Evolutionary conservation across 2,329 filamentous ascomycete species (phyloP).

Genomic region (Arachnomyces sp.): DNA sequence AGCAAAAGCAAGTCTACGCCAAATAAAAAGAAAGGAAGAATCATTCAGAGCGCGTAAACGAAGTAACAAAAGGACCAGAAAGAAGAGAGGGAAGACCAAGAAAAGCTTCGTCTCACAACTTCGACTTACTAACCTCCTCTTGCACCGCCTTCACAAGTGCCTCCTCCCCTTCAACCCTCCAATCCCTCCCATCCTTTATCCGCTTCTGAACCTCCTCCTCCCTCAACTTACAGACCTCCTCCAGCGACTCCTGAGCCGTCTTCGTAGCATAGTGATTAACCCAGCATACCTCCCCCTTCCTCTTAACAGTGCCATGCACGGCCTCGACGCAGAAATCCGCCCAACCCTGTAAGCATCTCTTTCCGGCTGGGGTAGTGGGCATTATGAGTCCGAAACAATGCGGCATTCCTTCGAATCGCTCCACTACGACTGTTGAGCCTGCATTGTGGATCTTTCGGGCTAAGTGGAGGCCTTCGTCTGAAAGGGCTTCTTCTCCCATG

Average conservation of each 20-base stretch:
- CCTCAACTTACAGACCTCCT: constrained; percentile 23
- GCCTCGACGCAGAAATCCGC: constrained; percentile 44
- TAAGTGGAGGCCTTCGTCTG: constrained; percentile 34
- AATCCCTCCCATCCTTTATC: constrained; percentile 22
- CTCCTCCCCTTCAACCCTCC: constrained; percentile 28
- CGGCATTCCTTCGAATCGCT: constrained; percentile 40
- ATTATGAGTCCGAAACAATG: constrained; percentile 52
- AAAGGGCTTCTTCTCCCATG: constrained; percentile 34
- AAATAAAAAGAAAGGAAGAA: too few relatives aligned
- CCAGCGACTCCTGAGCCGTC: constrained; percentile 25
- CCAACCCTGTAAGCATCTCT: constrained; percentile 50
- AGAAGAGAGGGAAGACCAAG: too few relatives aligned
- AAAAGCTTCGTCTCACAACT: constrained; percentile 18
- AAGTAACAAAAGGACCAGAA: too few relatives aligned
- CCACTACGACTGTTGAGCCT: constrained; percentile 28
- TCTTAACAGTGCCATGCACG: constrained; percentile 19
- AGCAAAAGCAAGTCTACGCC: too few relatives aligned
- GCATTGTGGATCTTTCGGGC: constrained; percentile 33
- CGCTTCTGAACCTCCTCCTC: constrained; percentile 30
- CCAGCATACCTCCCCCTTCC: constrained; percentile 21
- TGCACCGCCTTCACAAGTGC: constrained; percentile 24
- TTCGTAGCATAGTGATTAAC: constrained; percentile 23
- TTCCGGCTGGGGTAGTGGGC: constrained; percentile 37
- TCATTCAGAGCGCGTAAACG: too few relatives aligned
- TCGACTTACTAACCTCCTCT: constrained; percentile 20